Evolutionary conservation across 257 asterid species (phyloP), one percentile per base, ranked within the genome.

Genomic region (Ajuga chamaepitys): DNA sequence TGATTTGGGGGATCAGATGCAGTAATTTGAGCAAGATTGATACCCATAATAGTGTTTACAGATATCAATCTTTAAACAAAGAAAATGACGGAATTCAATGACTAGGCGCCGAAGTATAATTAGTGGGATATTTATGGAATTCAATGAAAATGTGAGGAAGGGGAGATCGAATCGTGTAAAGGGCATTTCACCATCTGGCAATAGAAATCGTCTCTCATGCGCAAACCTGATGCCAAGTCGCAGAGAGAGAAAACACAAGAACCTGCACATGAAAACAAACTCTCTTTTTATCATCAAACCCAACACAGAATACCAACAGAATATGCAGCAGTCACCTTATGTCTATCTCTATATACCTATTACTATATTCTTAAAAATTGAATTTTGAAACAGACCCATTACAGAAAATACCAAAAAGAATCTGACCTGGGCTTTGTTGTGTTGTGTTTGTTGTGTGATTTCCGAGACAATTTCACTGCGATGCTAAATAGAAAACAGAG

Each of bases 131-230:
- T 63, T 60, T 68, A 60, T 62, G 76, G 51, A 66, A 75, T 59
- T 73, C 68, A 71, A 55, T 11, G 66, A 62, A 10, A 62, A 50
- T 58, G 77, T 68, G 61, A 41, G 54, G 64, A 54, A 44, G 58
- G 70, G 58, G 58, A 72, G 80, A 82, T 82, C 86, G 77, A 80
- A 75, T 79, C 75, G 71, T 45, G 81, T 38, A 45, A 81, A 71
- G 86, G 78, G 97, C 92, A 84, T 83, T 91, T 77, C 86, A 85
- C 88, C 97, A 89, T 84, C 88, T 91, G 95, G 80, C 88, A 63
- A 79, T 54, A 52, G 70, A 63, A 54, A 47, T 58, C 58, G 70
- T 65, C 40, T 42, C 70, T 41, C 66, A 58, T 67, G 76, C 75
- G 40, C 79, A 69, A 80, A 52, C 70, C 70, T 55, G 72, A 66